Evolutionary conservation across 768 basidiomycete genomes (phyloP), one percentile per base, ranked within the genome.

Genomic region (Kwoniella botswanensis): DNA sequence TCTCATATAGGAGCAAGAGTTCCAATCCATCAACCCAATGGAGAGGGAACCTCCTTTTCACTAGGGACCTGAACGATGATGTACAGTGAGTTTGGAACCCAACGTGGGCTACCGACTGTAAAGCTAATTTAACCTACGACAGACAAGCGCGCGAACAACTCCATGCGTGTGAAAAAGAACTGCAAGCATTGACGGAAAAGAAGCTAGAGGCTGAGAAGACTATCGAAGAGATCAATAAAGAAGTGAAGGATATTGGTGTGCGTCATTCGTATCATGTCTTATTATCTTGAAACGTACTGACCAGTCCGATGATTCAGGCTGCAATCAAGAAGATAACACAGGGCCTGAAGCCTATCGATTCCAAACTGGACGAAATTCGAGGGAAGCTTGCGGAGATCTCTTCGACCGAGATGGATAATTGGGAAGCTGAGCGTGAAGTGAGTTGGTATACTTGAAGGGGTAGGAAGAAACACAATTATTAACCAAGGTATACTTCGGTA

Each of bases 221-320:
- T 44, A n/a, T 67, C n/a, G 29, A 22, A 15, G 65, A 17, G 13
- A 17, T 66, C 10, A 18, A 63, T 24, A 44, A 21, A 17, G 62
- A 68, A 29, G 22, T 72, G 50, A 67, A 66, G 11, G 53, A 71
- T 6, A 35, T 73, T 21, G 54, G 41, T 4, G 73, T 24, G 68
- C 92, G 91, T 35, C 65, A 42, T 57, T 26, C 58, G 17, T 24
- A 5, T n/a, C 12, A n/a, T 42, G 4, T 29, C n/a, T 53, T 41
- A 57, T n/a, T 12, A 26, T 24, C 26, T 11, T 3, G 29, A 5
- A 18, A 29, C 24, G 41, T 26, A 35, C 22, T 63, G 50, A 56
- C 13, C 26, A 0, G 42, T n/a, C 43, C 15, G 22, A 64, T 22
- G 18, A 18, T 11, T 17, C 64, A 71, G 70, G 53, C 12, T 17